phyloP scores from a whole-genome alignment of 352 stramenopile species.

The Lagenidium giganteum region DNA sequence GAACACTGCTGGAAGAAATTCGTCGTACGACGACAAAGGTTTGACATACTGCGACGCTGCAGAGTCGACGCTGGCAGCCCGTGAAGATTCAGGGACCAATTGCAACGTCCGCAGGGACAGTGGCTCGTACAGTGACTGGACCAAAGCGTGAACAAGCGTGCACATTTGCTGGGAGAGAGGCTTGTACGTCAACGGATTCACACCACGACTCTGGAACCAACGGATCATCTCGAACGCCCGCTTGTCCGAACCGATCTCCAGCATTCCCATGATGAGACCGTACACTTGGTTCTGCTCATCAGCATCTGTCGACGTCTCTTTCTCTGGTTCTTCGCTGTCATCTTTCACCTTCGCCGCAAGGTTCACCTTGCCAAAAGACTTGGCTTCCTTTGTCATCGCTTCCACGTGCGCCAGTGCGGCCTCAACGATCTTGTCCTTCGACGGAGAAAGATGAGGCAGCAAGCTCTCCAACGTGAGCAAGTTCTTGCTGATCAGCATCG shows the following conservation, averaged over 20 bases:
- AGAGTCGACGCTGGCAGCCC: not conserved
- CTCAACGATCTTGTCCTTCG: slow-evolving; percentile 53
- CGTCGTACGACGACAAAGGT: slow-evolving; percentile 26
- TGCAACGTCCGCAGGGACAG: slow-evolving; percentile 50
- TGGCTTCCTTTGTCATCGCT: slow-evolving; percentile 50
- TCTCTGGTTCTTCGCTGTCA: slow-evolving; percentile 15
- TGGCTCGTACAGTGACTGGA: slow-evolving; percentile 45
- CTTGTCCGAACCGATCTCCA: slow-evolving; percentile 63
- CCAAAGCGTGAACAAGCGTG: slow-evolving; percentile 55
- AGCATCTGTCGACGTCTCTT: slow-evolving; percentile 15
- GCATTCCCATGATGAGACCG: slow-evolving; percentile 70
- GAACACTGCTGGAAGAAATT: slow-evolving; percentile 47
- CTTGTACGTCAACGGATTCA: slow-evolving; percentile 62
- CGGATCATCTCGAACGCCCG: slow-evolving; percentile 76
- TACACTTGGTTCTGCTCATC: slow-evolving; percentile 75
- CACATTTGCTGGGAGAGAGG: slow-evolving; percentile 65
- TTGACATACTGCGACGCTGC: slow-evolving; percentile 27
- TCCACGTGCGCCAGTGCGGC: slow-evolving; percentile 26
- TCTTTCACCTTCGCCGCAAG: slow-evolving; percentile 34
- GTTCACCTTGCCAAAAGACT: slow-evolving; percentile 73
- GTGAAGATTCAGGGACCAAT: slow-evolving; percentile 12
- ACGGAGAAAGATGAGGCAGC: slow-evolving; percentile 73
- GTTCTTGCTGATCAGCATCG: slow-evolving; percentile 81
- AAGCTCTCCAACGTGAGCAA: slow-evolving; percentile 75
- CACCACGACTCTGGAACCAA: slow-evolving; percentile 63